Evolutionary conservation across 169 alveolate species (phyloP).

Genomic region (Eimeria acervulina): DNA sequence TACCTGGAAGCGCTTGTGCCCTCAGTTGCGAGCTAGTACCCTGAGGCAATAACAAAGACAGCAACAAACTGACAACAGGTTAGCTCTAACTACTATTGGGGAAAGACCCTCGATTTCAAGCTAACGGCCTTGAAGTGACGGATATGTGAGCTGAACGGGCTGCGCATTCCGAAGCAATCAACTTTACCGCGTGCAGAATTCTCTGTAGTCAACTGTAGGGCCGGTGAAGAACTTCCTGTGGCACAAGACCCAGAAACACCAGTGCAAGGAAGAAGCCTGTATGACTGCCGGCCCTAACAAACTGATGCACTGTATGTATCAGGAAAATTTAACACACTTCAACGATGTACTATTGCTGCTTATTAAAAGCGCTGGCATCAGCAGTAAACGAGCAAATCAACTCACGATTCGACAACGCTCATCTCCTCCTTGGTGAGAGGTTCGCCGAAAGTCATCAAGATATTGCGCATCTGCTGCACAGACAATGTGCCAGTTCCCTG

Average conservation of each 20-base stretch:
- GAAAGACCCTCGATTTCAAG: no score
- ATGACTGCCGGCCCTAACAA: background rate
- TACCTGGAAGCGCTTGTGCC: background rate
- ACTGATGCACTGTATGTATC: background rate
- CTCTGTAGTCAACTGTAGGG: constrained; percentile 46
- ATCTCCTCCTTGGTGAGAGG: constrained; percentile 87
- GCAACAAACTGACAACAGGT: background rate
- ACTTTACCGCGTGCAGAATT: constrained; percentile 58
- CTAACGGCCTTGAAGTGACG: no score
- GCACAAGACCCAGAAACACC: background rate
- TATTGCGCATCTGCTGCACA: constrained; percentile 86
- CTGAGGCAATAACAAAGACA: background rate
- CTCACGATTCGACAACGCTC: constrained; percentile 83
- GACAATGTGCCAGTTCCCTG: constrained; percentile 85
- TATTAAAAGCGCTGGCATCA: background rate
- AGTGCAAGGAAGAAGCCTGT: background rate
- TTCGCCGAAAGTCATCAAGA: constrained; percentile 88
- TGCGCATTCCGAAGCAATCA: background rate
- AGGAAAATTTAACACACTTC: no score
- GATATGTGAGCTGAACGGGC: no score
- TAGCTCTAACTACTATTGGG: background rate
- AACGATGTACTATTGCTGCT: background rate
- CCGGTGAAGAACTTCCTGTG: constrained; percentile 58
- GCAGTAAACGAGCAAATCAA: background rate
- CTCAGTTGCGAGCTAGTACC: constrained; percentile 60